These are phyloP conservation scores for Leccinum uliginosum DNA, from an alignment of 768 basidiomycete species.

Conservation along the genomic window DNA sequence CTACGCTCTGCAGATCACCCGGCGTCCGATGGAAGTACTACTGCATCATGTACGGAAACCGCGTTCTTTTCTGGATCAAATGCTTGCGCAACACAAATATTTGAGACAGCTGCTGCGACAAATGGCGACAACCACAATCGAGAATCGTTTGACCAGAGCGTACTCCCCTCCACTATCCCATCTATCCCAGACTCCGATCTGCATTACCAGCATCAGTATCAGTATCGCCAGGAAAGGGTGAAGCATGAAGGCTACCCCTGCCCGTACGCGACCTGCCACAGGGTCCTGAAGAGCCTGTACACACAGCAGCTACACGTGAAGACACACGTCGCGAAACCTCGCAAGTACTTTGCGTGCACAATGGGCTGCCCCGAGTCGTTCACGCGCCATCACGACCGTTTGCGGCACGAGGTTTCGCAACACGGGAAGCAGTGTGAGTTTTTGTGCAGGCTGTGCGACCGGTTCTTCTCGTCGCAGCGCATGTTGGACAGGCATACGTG, in stretches of 20 bases:
- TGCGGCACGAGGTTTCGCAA: slow-evolving; percentile 1
- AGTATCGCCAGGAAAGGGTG: background rate
- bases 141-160: background rate
- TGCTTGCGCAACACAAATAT: background rate
- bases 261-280: background rate
- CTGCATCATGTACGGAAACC: background rate
- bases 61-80: background rate
- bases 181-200: background rate
- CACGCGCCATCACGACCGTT: slow-evolving; percentile 1
- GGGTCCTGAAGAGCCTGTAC: background rate
- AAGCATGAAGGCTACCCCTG: slow-evolving; percentile 1
- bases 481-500: slow-evolving; percentile 5
- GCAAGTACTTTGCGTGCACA: background rate
- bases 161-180: background rate
- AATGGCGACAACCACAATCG: background rate
- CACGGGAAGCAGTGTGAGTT: slow-evolving; percentile 5
- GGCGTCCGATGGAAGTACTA: background rate
- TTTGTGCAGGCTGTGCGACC: background rate
- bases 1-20: background rate
- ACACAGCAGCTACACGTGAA: slow-evolving; percentile 1
- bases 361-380: slow-evolving; percentile 2
- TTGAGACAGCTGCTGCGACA: too few relatives aligned
- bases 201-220: too few relatives aligned
- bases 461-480: slow-evolving; percentile 3
- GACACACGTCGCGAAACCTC: background rate